Conservation (phyloP, 495 filamentous ascomycete species). For the Pyrenopolyporus hunteri region DNA sequence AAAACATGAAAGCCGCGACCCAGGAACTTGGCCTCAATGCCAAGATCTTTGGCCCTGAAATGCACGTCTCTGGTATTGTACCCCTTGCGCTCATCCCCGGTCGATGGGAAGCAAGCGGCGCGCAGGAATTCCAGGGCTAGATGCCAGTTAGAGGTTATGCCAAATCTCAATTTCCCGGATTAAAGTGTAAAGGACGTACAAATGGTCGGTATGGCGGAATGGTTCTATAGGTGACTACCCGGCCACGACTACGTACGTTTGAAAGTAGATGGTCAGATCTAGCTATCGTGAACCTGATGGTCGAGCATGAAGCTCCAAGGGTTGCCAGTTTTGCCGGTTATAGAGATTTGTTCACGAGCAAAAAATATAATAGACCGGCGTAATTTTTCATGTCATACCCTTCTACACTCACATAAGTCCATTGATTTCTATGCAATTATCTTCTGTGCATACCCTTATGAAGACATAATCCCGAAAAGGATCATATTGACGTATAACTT, state of each 20-base stretch:
- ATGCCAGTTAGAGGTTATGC: constrained; percentile 13
- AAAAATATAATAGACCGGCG: constrained; percentile 35
- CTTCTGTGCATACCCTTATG: too few species aligned
- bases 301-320: constrained; percentile 13
- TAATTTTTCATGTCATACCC: constrained; percentile 17
- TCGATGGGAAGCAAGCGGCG: constrained; percentile 56
- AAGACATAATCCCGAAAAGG: too few species aligned
- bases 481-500: too few species aligned
- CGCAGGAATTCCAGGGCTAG: constrained; percentile 61
- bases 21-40: constrained; percentile 91
- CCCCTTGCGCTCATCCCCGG: constrained; percentile 66
- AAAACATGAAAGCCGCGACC: constrained; percentile 98
- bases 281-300: constrained; percentile 25
- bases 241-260: constrained; percentile 17
- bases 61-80: constrained; percentile 76
- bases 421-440: too few species aligned
- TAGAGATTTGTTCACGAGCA: constrained; percentile 24
- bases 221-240: constrained; percentile 19
- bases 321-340: constrained; percentile 27
- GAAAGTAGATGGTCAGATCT: constrained; percentile 28
- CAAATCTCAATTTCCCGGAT: constrained; percentile 20
- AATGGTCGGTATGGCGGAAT: constrained; percentile 18
- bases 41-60: constrained; percentile 97
- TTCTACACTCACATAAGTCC: neutral
- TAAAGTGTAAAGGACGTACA: constrained; percentile 22